Evolutionary conservation across 257 asterid species (phyloP).

Genomic region (Solanum sitiens): DNA sequence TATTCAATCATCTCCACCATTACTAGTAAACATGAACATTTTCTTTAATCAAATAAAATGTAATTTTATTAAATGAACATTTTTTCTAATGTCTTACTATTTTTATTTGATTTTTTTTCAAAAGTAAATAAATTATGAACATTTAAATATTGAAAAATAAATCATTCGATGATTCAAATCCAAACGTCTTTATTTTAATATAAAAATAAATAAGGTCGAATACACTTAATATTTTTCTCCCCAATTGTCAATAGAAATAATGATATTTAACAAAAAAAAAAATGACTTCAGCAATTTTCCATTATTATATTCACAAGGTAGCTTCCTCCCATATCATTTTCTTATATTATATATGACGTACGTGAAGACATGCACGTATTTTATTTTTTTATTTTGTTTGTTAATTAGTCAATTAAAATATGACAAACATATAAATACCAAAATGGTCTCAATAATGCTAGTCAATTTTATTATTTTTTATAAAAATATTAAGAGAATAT

Average conservation of each 20-base stretch:
- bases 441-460: neutral
- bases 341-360: neutral
- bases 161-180: accelerated
- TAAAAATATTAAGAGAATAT: neutral
- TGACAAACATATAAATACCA: neutral
- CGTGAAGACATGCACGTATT: neutral
- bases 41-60: neutral
- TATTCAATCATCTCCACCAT: neutral
- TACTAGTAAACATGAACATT: neutral
- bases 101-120: neutral
- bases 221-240: neutral
- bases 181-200: neutral
- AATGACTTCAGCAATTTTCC: neutral
- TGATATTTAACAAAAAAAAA: neutral
- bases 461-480: neutral
- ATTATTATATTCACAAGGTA: neutral
- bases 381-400: too few species aligned
- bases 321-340: neutral
- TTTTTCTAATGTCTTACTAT: neutral
- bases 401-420: neutral
- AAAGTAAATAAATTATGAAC: neutral
- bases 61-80: neutral
- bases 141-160: accelerated
- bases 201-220: too few species aligned
- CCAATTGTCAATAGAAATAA: neutral